These are phyloP conservation scores for Capronia epimyces DNA, from an alignment of 2,329 filamentous ascomycete species.

Conservation along the genomic window DNA sequence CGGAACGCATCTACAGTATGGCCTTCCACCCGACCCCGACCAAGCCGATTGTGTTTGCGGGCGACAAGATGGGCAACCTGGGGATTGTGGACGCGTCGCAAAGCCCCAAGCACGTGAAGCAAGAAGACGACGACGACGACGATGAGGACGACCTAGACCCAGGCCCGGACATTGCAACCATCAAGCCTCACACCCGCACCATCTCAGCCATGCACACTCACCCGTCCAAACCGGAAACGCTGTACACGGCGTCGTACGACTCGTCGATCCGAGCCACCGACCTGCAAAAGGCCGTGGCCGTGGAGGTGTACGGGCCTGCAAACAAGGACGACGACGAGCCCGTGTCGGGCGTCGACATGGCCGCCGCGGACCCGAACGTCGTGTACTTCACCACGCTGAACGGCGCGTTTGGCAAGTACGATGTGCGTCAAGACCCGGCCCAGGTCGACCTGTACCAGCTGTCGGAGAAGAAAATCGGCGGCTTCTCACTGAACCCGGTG, in stretches of 20 bases:
- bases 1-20: constrained; percentile 79
- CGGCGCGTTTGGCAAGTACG: constrained; percentile 74
- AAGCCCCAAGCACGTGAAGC: constrained; percentile 35
- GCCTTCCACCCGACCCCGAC: constrained; percentile 81
- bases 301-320: constrained; percentile 72
- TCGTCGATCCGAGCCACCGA: constrained; percentile 85
- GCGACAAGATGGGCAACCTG: constrained; percentile 86
- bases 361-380: constrained; percentile 61
- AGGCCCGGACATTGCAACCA: constrained; percentile 75
- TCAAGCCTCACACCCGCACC: constrained; percentile 84
- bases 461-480: constrained; percentile 90
- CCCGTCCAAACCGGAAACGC: constrained; percentile 62
- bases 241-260: constrained; percentile 88
- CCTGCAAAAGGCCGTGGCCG: constrained; percentile 69
- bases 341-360: constrained; percentile 78
- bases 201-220: constrained; percentile 80
- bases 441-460: constrained; percentile 66
- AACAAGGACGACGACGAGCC: constrained; percentile 67
- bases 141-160: constrained; percentile 59
- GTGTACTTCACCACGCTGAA: constrained; percentile 84
- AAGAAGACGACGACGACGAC: constrained; percentile 54
- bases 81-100: constrained; percentile 89
- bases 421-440: constrained; percentile 57
- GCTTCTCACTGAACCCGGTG: constrained; percentile 76
- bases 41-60: constrained; percentile 85